These are phyloP conservation scores for Eimeria zaria DNA, from an alignment of 169 alveolate species.

Conservation along the genomic window DNA sequence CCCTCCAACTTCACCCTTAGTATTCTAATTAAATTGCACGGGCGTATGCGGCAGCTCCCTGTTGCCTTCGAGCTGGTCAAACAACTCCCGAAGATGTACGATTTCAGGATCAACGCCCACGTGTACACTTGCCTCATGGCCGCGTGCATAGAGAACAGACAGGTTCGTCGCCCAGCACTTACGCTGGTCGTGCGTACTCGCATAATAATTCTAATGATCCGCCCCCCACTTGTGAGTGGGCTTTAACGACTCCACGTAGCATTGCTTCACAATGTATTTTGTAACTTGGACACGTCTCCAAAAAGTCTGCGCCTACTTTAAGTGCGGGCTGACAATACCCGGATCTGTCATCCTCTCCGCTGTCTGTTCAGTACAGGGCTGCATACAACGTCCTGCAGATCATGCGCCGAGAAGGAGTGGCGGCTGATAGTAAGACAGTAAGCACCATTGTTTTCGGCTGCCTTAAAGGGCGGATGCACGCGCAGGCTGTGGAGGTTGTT, in stretches of 20 bases:
- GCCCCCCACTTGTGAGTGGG: background rate
- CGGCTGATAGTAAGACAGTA: conserved; percentile 83
- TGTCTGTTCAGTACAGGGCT: conserved; percentile 75
- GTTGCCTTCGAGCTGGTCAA: conserved; percentile 91
- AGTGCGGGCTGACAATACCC: too few species aligned
- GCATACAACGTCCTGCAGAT: conserved; percentile 78
- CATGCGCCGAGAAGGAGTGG: conserved; percentile 83
- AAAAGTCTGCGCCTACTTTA: background rate
- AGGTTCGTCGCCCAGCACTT: conserved; percentile 76
- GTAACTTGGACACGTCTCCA: background rate
- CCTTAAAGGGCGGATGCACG: conserved; percentile 75
- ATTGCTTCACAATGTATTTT: background rate
- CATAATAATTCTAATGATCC: too few species aligned
- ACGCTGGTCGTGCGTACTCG: background rate
- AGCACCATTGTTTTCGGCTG: conserved; percentile 85
- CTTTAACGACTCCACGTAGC: background rate
- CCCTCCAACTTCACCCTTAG: conserved; percentile 94
- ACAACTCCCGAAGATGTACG: conserved; percentile 88
- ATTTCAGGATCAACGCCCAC: conserved; percentile 90
- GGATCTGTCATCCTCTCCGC: too few species aligned
- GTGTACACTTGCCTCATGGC: conserved; percentile 94
- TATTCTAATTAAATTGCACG: conserved; percentile 92
- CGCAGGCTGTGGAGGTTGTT: conserved; percentile 80
- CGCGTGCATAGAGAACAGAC: conserved; percentile 92
- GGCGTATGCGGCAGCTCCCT: conserved; percentile 91